Evolutionary conservation across 345 rosid species (phyloP), one percentile per base, ranked within the genome.

Genomic region (Cardamine resedifolia): DNA sequence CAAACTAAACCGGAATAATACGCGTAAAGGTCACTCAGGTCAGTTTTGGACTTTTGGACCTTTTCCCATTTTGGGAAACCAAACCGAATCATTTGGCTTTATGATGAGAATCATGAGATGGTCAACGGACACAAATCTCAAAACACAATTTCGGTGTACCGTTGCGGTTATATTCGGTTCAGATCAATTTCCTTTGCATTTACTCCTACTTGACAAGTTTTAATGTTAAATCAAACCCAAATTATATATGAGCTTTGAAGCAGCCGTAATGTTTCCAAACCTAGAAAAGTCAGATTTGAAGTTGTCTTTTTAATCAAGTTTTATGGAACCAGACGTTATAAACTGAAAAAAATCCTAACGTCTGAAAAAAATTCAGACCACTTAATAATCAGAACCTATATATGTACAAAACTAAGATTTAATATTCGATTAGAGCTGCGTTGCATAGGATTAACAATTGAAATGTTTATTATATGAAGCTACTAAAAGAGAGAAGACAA

Each of bases 211-310:
- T 62, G 6, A 19, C 15, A 23, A 51, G 12, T 19, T 48, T 6
- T 24, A 3, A 53, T 18, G n/a, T 38, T 16, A 11, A 11, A 38
- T 38, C 43, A 38, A 10, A 38, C 43, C 43, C 43, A 38, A 34
- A 10, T 38, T 38, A 38, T 38, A 11, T 38, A 23, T 58, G 58
- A 45, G 34, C 23, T 31, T 59, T 69, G 14, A 70, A 70, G 65
- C n/a, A 34, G 41, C 51, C 30, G 10, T 5, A 26, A 51, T 38
- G 75, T 71, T 48, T 70, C 66, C 39, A 24, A 23, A 71, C 28
- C 30, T 48, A 71, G 51, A 60, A 71, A 70, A 71, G 60, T 15
- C 68, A 61, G 43, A 59, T 18, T 49, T 38, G 28, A 60, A 50
- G 7, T 38, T 60, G 41, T 60, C 48, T 14, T 57, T 57, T 18